Base-by-base conservation (phyloP, 208 protist genomes). In the Trypanosomatidae sp. region DNA sequence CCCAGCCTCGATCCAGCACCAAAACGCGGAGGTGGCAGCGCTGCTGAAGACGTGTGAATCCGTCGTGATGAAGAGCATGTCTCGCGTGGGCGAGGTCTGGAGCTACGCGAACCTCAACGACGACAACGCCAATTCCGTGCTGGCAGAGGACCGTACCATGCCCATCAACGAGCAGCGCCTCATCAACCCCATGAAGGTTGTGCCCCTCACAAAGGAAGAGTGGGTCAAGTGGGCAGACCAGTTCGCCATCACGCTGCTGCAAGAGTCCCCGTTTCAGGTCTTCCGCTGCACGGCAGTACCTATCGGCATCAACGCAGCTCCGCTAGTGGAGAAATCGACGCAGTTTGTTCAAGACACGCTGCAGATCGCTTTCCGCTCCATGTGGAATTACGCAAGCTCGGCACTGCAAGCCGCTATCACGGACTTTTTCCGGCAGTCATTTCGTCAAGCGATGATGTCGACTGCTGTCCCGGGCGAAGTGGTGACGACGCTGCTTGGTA, bases 201-300 rank as follows among this genome's bases (percentile, higher is more conserved):
- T 89, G 41, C 87, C 87, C 33, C 71, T 90, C 15, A 92, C 87
- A 9, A 87, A 89, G 75, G 92, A 97, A 71, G 90, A 97, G 74
- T 95, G 88, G 86, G 43, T 90, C 25, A 87, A 89, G 55, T 97
- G 90, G 88, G 60, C 83, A 15, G 81, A 91, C 50, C 79, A 92
- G 69, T 95, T 97, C 65, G 79, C 72, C 62, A 71, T 88, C 49
- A 74, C 64, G n/a, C 60, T 95, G 30, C 79, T 97, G 73, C 86
- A 93, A 58, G 87, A 97, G 71, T 95, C 92, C 22, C 92, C 92
- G 2, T 97, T 87, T 70, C 85, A 88, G 44, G 89, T 97, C 13
- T 95, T 97, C 59, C 88, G 92, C 41, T 97, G 92, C 78, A 85
- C 87, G 39, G 82, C 88, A 12, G 50, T 90, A 1, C 84, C 89